Percentiles rank a stretch among this genome's conserved stretches.
Evolutionary conservation across 768 basidiomycete genomes (phyloP).

Genomic region (Macrolepiota albuminosa): DNA sequence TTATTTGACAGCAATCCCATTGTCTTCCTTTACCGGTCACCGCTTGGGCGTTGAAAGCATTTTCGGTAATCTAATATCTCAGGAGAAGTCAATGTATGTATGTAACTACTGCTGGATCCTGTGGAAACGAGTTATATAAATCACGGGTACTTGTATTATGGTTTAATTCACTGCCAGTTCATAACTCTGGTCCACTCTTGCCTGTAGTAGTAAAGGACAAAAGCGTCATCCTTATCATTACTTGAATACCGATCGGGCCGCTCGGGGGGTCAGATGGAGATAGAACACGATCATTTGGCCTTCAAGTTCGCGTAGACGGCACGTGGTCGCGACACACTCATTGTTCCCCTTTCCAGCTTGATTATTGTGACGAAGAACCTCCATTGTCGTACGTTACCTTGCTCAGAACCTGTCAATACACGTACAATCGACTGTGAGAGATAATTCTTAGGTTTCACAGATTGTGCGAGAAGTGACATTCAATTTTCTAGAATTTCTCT

Average conservation of each 20-base stretch:
- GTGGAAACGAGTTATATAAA: background rate
- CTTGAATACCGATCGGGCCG: background rate
- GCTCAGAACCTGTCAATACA: background rate
- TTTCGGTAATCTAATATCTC: background rate
- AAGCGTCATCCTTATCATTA: no score
- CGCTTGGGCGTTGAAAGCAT: background rate
- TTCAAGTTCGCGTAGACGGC: slow-evolving; percentile 48
- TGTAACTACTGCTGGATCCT: background rate
- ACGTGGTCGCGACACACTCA: slow-evolving; percentile 32
- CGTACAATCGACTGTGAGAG: background rate
- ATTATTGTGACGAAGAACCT: background rate
- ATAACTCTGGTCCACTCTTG: background rate
- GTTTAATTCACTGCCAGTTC: background rate
- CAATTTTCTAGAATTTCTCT: slow-evolving; percentile 1
- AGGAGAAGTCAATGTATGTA: background rate
- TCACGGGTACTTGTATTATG: background rate
- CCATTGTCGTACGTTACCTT: slow-evolving; percentile 11
- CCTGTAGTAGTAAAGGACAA: background rate
- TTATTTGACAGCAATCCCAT: background rate
- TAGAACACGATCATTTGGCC: background rate
- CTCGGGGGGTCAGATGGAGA: background rate
- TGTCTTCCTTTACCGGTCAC: background rate
- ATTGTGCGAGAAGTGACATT: background rate
- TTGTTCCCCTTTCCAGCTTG: slow-evolving; percentile 11
- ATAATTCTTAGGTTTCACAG: background rate